Conservation (phyloP, 305 asterid genomes). For the Fraxinus baroniana region DNA sequence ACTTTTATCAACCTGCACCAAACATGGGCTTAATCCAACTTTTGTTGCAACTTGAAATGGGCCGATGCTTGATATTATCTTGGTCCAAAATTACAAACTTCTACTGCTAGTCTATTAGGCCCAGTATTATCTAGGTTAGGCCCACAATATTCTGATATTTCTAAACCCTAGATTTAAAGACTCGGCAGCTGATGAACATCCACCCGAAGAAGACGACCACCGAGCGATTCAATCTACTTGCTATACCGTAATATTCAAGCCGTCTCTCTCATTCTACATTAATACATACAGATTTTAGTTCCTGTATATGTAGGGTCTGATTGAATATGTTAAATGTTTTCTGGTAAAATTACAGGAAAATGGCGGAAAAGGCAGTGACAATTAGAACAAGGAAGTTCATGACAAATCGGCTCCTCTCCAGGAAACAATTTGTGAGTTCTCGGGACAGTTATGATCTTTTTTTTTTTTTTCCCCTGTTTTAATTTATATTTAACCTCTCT, state of each 20-base stretch:
- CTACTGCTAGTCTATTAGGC: neutral
- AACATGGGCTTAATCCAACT: neutral
- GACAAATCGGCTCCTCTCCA: conserved; percentile 71
- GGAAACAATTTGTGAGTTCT: conserved; percentile 63
- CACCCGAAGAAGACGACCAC: conserved; percentile 18
- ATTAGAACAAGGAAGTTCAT: conserved; percentile 70
- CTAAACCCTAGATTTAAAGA: conserved; percentile 39
- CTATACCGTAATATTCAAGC: conserved; percentile 18
- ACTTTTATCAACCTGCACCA: neutral
- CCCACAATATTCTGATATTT: neutral
- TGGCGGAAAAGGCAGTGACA: conserved; percentile 84
- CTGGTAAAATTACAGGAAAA: conserved; percentile 19
- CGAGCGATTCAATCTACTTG: conserved; percentile 24
- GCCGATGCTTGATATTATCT: neutral
- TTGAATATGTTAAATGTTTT: neutral
- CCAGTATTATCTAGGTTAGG: neutral
- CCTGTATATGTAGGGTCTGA: neutral
- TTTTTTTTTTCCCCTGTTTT: too few relatives aligned
- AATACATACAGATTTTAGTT: neutral
- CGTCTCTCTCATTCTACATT: neutral
- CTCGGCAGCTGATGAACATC: neutral
- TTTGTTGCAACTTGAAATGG: neutral
- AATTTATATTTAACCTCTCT: neutral
- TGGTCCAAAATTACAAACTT: neutral
- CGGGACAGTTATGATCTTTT: neutral